Evolutionary conservation across 176 grass and related monocot species (phyloP).

Genomic region (Rhipidocladum racemiflorum): DNA sequence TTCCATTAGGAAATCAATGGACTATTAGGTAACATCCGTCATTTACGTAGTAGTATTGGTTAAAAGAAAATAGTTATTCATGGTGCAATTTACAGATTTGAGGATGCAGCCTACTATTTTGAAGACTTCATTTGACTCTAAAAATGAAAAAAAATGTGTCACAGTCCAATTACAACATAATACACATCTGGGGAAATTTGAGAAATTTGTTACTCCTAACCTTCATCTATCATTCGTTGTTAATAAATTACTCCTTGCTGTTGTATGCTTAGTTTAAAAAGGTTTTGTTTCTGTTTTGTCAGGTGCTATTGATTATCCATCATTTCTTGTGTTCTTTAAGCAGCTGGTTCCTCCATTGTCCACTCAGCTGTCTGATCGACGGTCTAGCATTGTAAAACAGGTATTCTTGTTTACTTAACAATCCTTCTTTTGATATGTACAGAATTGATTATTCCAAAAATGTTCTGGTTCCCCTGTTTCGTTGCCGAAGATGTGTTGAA

Average conservation of each 20-base stretch:
- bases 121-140: background rate
- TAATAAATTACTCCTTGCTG: background rate
- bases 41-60: conserved; percentile 1
- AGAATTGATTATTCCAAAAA: background rate
- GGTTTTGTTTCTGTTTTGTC: conserved; percentile 26
- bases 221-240: conserved; percentile 14
- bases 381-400: conserved; percentile 99
- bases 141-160: background rate
- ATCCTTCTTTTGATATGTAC: conserved; percentile 12
- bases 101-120: background rate
- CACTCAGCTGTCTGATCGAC: conserved; percentile 86
- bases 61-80: background rate
- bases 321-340: conserved; percentile 84
- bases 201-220: background rate
- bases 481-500: conserved; percentile 14
- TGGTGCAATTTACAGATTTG: conserved; percentile 6
- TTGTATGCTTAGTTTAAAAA: background rate
- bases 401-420: conserved; percentile 27
- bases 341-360: conserved; percentile 76
- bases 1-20: conserved; percentile 1
- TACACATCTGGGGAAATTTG: background rate
- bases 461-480: background rate
- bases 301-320: conserved; percentile 84
- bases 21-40: background rate
- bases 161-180: background rate